Percentiles rank a stretch among this genome's conserved stretches.
These are phyloP conservation scores for Beauveria sp. DNA, from an alignment of 2,329 filamentous ascomycete species.

Conservation along the genomic window DNA sequence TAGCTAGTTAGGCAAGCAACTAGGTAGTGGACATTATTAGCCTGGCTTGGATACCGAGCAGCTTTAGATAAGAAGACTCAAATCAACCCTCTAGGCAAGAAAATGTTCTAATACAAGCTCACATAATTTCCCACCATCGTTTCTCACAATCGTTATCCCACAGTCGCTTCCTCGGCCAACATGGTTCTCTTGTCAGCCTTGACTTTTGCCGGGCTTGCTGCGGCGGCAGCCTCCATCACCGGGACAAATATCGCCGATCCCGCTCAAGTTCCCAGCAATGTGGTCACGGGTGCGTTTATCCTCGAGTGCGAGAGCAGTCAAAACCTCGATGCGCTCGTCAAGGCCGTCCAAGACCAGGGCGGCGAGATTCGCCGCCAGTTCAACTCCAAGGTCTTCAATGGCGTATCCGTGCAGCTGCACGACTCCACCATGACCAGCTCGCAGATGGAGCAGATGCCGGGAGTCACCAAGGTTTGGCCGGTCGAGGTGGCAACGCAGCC, in stretches of 20 bases:
- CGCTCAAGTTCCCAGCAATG: neutral
- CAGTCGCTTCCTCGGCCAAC: no score
- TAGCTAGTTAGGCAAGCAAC: no score
- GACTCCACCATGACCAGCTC: neutral
- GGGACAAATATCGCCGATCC: neutral
- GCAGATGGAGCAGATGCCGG: neutral
- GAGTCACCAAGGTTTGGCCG: neutral
- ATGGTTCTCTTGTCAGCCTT: neutral
- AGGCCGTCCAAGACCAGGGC: neutral
- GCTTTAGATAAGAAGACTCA: no score
- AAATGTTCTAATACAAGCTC: no score
- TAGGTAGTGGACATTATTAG: no score
- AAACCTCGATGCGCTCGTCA: neutral
- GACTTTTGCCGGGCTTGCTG: neutral
- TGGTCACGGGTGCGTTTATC: neutral
- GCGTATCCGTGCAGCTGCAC: neutral
- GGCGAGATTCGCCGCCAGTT: neutral
- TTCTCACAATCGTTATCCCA: no score
- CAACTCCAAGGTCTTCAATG: neutral
- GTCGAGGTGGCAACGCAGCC: neutral
- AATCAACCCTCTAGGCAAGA: no score
- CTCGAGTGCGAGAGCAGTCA: neutral
- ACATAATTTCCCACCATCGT: no score
- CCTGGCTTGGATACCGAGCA: no score
- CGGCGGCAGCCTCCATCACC: neutral